Evolutionary conservation across 108 stramenopile genomes (phyloP), one percentile per base, ranked within the genome.

Genomic region (Licmophora abbreviata): DNA sequence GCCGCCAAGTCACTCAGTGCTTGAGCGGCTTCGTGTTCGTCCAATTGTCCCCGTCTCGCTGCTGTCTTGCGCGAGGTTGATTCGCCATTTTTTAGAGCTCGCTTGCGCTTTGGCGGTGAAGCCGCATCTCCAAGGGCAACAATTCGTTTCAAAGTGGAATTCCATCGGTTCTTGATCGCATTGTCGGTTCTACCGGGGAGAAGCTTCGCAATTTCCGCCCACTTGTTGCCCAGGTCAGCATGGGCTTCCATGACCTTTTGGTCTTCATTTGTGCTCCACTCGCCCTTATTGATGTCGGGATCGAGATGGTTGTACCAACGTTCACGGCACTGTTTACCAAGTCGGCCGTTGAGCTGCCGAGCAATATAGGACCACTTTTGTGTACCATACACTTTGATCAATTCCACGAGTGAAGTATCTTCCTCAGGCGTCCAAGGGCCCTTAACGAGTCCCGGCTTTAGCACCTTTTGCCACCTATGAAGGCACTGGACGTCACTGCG

Each of bases 401-500:
- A 56, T 10, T 71, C 59, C 32, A 74, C 59, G 1, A 93, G 81
- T 27, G 87, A 66, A 12, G 56, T 61, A 58, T 99, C 98, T 62
- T 99, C 98, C 56, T 95, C 90, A 27, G 82, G 55, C 6, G 98
- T 96, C 95, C 95, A 97, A 6, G 96, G 89, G 6, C 98, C 98
- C 69, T 97, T 97, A 66, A 96, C 81, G 23, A 97, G 72, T 37
- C 96, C 98, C 4, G 97, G 95, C 37, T 83, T 83, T 17, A 99
- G 86, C 12, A 99, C 97, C 63, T 99, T 99, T 61, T 97, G 95
- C 97, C 97, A 99, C 14, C 98, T 85, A 60, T 99, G 98, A 12
- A 99, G 73, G 59, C 97, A 99, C 57, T 99, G 97, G 0, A 95
- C 93, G 45, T 96, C 97, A 10, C 81, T 83, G 8, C 90, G 63